Percentiles rank a stretch among this genome's conserved stretches.
phyloP scores from a whole-genome alignment of 2,329 filamentous ascomycete genomes.

The Grosmannia serpens region DNA sequence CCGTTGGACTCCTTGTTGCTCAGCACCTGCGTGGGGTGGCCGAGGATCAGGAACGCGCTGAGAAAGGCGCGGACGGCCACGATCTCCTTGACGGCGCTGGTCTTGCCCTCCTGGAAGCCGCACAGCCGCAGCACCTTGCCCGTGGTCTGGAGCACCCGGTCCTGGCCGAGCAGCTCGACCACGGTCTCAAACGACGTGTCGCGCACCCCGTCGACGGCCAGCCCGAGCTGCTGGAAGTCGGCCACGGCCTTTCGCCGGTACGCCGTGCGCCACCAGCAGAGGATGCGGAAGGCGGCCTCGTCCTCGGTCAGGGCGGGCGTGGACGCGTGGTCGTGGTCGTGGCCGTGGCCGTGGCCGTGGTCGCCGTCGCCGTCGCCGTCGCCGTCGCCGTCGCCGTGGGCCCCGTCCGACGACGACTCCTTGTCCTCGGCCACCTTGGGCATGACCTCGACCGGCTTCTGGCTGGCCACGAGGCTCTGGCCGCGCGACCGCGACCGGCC shows the following conservation, averaged over 20 bases:
- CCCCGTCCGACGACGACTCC: constrained; percentile 19
- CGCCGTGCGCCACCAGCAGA: constrained; percentile 56
- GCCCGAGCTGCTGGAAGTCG: constrained; percentile 52
- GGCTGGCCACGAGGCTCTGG: constrained; percentile 34
- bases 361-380: not conserved
- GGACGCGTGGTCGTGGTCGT: not conserved
- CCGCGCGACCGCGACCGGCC: constrained; percentile 35
- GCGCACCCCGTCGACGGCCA: constrained; percentile 59
- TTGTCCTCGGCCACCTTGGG: constrained; percentile 39
- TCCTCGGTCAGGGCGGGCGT: constrained; percentile 23
- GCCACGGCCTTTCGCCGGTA: constrained; percentile 48
- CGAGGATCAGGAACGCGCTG: constrained; percentile 68
- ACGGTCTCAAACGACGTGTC: constrained; percentile 66
- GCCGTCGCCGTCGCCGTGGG: not conserved
- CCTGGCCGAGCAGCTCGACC: constrained; percentile 53
- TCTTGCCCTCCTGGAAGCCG: constrained; percentile 53
- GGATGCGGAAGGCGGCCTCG: constrained; percentile 53
- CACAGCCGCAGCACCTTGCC: constrained; percentile 58
- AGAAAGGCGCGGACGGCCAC: constrained; percentile 64
- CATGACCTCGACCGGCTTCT: constrained; percentile 36
- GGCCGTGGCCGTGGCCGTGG: constrained; percentile 14
- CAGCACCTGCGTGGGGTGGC: constrained; percentile 67
- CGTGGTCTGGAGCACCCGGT: constrained; percentile 54
- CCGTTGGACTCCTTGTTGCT: constrained; percentile 50
- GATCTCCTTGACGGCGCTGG: constrained; percentile 54